Evolutionary conservation across 331 rosid genomes (phyloP), one percentile per base, ranked within the genome.

Genomic region (Quercus phellos): DNA sequence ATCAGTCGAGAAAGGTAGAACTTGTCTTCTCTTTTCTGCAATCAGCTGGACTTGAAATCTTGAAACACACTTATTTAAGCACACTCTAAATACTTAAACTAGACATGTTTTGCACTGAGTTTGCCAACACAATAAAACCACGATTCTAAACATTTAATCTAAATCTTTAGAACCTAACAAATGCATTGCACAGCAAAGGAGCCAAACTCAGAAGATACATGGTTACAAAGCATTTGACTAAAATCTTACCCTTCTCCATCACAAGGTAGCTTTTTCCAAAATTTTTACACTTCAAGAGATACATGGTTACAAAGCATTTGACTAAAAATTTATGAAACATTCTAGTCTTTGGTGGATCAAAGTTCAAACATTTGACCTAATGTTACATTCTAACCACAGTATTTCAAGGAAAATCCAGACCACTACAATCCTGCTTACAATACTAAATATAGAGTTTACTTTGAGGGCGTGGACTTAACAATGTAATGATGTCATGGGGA

Each of bases 351-450:
- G 6, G 19, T 30, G 22, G 7, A 26, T 22, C 22, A 38, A 38
- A 38, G 3, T 38, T 38, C 11, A 64, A 29, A 64, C 11, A 38
- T 30, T 24, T 16, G 1, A 17, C 9, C 24, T 30, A 30, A 64
- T 30, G 4, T 64, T 64, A 17, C 55, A 10, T 30, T 74, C 66
- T 22, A 24, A 10, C 51, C 64, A 35, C 82, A 90, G 86, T 79
- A 90, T 55, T 90, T 89, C 72, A 80, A 77, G 86, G 90, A 89
- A 79, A 87, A 87, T 64, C 83, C 88, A 24, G 89, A 90, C 74
- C 75, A 78, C 24, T 26, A 77, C 70, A 77, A 84, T 66, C 76
- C 88, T 38, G 38, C 81, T 18, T 87, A 78, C 81, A 87, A 87
- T 79, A 87, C 93, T 18, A 85, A 74, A 75, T 79, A 64, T 82